Evolutionary conservation across 768 basidiomycete species (phyloP), one percentile per base, ranked within the genome.

Genomic region (Mrakia frigida): DNA sequence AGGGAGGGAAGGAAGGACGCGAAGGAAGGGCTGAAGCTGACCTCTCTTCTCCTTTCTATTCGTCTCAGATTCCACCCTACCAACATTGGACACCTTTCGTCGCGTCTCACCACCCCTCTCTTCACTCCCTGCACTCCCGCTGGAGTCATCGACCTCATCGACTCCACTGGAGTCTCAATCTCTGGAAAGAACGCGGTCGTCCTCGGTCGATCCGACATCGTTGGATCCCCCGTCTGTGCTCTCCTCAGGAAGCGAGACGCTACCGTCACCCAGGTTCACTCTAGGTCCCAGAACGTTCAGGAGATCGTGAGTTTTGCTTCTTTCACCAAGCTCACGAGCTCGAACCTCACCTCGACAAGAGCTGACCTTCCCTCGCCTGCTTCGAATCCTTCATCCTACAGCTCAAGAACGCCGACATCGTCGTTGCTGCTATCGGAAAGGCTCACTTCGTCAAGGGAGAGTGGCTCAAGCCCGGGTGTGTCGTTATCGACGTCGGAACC

Each of bases 221-320:
- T 99, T 74, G 97, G 97, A 74, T 96, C 89, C 80, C 97, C 97
- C 39, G 94, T 98, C 70, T 90, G 90, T 52, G 91, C 93, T 46
- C 90, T 99, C 87, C 86, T 99, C 73, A 87, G 93, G 80, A 91
- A 90, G 82, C 88, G 88, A 78, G 92, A 98, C 82, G 95, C 97
- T 2, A 99, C 97, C 31, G 94, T 98, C 78, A 98, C 94, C 31
- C 96, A 98, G 83, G 98, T 96, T 84, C 97, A 99, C 84, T 94
- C 93, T 79, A 88, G 89, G 56, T 95, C 96, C 74, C 88, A 89
- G 84, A 89, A 94, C 80, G 86, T 98, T 60, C 87, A 90, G 78
- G 86, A 87, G 50, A 88, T 95, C 80, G 93, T 94, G 81, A 78
- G 90, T 75, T 0, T 35, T 39, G 2, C 28, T 21, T 31, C 65